Evolutionary conservation across 2,329 filamentous ascomycete species (phyloP), one percentile per base, ranked within the genome.

Genomic region (Akanthomyces uredinophilus): DNA sequence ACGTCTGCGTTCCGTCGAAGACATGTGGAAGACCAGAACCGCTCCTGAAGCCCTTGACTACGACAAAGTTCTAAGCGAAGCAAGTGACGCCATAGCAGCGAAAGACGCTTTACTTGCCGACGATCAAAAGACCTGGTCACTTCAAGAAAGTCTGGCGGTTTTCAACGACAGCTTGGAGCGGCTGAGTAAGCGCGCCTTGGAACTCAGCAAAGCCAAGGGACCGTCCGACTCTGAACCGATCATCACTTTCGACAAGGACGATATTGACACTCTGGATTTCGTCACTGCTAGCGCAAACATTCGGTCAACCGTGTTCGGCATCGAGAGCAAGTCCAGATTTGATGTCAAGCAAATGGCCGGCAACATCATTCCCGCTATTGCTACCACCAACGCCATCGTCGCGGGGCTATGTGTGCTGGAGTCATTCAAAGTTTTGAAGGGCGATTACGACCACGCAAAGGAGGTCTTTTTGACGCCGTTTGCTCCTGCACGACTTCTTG

Each of bases 281-380:
- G 95, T 99, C 7, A 85, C 92, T 1, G 87, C 95, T 0, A 91
- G 89, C 67, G 92, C 94, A 35, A 99, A 99, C 70, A 84, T 99
- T 27, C 86, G 95, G 50, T 95, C 94, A 1, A 81, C 85, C 27
- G 83, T 96, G n/a, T 99, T 99, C 71, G 89, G 87, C 61, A 96
- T 99, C 63, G 90, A 94, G 60, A 78, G 81, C 5, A 94, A 92
- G 73, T 96, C 92, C 24, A 92, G 96, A 63, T 99, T 98, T 71
- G 93, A 98, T 71, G 93, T 95, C 70, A 99, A 99, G 78, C 90
- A 99, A 76, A 99, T 98, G 94, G 95, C 95, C 4, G 95, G 95
- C 60, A 99, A 99, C 73, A 99, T 99, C 69, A 99, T 99, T 64
- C 95, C 95, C 1, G 95, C 95, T 2, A 99, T 99, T 71, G 95